phyloP scores from a whole-genome alignment of 1,284 basidiomycete species.

The Salmacisia buchloeana region DNA sequence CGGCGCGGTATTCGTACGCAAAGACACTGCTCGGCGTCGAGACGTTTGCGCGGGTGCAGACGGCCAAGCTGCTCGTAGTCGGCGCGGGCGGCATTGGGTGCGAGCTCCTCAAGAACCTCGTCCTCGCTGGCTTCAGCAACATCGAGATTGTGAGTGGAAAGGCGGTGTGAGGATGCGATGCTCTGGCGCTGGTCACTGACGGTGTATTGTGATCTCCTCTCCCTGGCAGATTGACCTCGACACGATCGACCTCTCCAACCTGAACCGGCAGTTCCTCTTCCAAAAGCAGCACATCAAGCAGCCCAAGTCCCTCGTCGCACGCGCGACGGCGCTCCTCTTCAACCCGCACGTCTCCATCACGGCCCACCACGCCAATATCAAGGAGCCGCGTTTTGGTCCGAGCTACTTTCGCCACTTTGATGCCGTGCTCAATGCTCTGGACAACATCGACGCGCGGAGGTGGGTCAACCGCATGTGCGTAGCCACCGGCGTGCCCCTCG shows the following conservation, averaged over 20 bases:
- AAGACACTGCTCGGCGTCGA: not conserved
- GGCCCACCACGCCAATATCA: conserved; percentile 91
- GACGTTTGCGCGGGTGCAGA: conserved; percentile 9
- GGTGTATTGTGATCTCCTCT: not conserved
- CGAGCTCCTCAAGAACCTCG: conserved; percentile 93
- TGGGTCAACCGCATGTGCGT: conserved; percentile 89
- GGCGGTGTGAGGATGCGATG: not conserved
- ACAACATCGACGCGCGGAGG: conserved; percentile 61
- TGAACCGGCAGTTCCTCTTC: conserved; percentile 97
- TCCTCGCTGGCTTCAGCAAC: conserved; percentile 82
- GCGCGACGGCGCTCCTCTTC: conserved; percentile 79
- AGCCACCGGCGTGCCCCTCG: conserved; percentile 79
- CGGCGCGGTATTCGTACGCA: conserved; percentile 2
- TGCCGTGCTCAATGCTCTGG: conserved; percentile 89
- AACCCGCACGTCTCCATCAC: conserved; percentile 83
- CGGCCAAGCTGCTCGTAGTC: conserved; percentile 65
- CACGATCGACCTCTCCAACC: conserved; percentile 96
- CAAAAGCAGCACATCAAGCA: conserved; percentile 95
- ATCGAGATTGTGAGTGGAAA: conserved; percentile 59
- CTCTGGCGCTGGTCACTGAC: not conserved
- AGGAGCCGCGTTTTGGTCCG: conserved; percentile 83
- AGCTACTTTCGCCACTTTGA: conserved; percentile 85
- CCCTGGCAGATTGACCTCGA: conserved; percentile 77
- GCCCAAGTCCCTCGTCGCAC: conserved; percentile 88
- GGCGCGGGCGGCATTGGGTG: conserved; percentile 97